Evolutionary conservation across 352 stramenopile species (phyloP).

Genomic region (Phytophthora foliorum): DNA sequence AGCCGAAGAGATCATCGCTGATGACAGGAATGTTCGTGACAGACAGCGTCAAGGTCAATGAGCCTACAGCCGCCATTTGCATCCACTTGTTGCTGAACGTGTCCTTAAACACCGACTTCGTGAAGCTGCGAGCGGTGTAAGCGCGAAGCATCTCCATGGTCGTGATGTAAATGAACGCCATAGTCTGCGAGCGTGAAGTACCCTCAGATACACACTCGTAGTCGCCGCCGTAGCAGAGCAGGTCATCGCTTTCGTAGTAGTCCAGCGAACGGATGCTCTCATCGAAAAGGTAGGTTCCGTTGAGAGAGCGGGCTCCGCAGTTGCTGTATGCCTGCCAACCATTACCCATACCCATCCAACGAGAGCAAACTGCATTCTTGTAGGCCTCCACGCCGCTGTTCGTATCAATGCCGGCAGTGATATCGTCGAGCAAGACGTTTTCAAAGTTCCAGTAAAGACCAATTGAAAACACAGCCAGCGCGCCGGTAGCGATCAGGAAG

Average conservation of each 20-base stretch:
- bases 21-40: conserved; percentile 79
- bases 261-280: conserved; percentile 38
- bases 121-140: conserved; percentile 84
- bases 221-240: conserved; percentile 59
- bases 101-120: conserved; percentile 75
- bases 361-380: conserved; percentile 59
- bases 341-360: conserved; percentile 62
- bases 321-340: conserved; percentile 62
- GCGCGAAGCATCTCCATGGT: conserved; percentile 80
- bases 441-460: conserved; percentile 82
- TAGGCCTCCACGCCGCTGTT: conserved; percentile 48
- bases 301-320: conserved; percentile 41
- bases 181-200: conserved; percentile 73
- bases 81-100: conserved; percentile 87
- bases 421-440: conserved; percentile 64
- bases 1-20: conserved; percentile 76
- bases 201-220: conserved; percentile 74
- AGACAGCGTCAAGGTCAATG: conserved; percentile 62
- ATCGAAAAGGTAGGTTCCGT: conserved; percentile 53
- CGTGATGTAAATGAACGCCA: conserved; percentile 84
- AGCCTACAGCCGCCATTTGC: conserved; percentile 73
- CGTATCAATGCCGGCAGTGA: conserved; percentile 52
- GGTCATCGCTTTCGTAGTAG: conserved; percentile 53
- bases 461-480: conserved; percentile 68
- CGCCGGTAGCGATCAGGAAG: conserved; percentile 62